Conservation (phyloP, 78 protist genomes). For the Protostelium mycophagum region DNA sequence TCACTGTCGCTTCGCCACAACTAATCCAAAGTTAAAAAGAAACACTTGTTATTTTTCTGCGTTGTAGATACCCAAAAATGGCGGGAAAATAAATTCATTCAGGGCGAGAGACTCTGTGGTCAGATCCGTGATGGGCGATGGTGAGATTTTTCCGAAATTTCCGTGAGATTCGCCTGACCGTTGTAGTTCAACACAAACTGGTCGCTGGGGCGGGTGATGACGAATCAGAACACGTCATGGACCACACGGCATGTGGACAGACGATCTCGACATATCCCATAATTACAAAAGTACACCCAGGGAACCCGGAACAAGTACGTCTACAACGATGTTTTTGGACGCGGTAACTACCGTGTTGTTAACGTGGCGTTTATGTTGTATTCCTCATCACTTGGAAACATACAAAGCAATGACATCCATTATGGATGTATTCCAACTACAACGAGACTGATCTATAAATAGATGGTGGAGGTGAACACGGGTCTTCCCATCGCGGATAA, state of each 20-base stretch:
- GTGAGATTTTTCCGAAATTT: background rate
- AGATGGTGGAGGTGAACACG: background rate
- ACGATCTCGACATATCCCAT: background rate
- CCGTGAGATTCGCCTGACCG: background rate
- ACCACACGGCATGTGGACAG: background rate
- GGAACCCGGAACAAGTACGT: background rate
- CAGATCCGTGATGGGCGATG: background rate
- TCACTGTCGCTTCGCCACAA: too few species aligned
- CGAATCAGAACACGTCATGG: background rate
- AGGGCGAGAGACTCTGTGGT: background rate
- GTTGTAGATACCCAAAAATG: too few species aligned
- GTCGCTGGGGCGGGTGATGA: background rate
- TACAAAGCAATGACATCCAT: too few species aligned
- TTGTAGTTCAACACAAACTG: background rate
- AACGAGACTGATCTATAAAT: too few species aligned
- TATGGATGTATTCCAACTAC: too few species aligned
- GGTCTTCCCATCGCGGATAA: conserved; percentile 40
- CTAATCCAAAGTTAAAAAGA: too few species aligned
- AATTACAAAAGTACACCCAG: background rate
- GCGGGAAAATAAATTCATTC: too few species aligned
- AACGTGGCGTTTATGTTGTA: too few species aligned
- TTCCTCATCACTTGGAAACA: too few species aligned
- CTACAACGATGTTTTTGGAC: too few species aligned
- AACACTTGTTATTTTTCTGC: too few species aligned
- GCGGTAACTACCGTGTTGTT: too few species aligned